phyloP scores from a whole-genome alignment of 345 rosid species.

The Physaria fendleri region DNA sequence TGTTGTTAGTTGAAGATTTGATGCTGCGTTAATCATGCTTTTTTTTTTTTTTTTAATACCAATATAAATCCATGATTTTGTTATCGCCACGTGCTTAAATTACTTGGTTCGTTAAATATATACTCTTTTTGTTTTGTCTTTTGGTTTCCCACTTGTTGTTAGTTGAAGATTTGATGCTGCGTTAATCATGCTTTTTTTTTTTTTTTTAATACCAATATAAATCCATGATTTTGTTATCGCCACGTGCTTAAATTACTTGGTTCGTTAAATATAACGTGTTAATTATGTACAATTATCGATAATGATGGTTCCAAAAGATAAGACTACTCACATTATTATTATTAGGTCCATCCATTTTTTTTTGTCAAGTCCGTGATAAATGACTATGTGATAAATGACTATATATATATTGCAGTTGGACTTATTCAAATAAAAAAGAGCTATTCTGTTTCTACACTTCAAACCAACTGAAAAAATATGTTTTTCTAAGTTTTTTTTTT shows the following conservation, averaged over 20 bases:
- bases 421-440: too few relatives aligned
- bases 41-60: too few relatives aligned
- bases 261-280: neutral
- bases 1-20: neutral
- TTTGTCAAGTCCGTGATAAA: too few relatives aligned
- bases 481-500: too few relatives aligned
- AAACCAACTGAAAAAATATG: neutral
- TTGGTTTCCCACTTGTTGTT: constrained; percentile 2
- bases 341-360: neutral
- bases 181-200: neutral
- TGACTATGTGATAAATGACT: too few relatives aligned
- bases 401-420: neutral
- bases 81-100: constrained; percentile 1
- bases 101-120: too few relatives aligned
- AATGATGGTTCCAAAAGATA: neutral
- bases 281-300: neutral
- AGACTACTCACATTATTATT: neutral
- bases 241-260: constrained; percentile 5
- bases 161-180: neutral
- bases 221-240: neutral
- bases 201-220: too few relatives aligned
- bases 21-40: neutral
- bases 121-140: too few relatives aligned
- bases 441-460: neutral
- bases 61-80: neutral